Percentiles rank a stretch among this genome's conserved stretches.
Conservation (phyloP, 768 basidiomycete genomes). For the Termitomyces heimii region DNA sequence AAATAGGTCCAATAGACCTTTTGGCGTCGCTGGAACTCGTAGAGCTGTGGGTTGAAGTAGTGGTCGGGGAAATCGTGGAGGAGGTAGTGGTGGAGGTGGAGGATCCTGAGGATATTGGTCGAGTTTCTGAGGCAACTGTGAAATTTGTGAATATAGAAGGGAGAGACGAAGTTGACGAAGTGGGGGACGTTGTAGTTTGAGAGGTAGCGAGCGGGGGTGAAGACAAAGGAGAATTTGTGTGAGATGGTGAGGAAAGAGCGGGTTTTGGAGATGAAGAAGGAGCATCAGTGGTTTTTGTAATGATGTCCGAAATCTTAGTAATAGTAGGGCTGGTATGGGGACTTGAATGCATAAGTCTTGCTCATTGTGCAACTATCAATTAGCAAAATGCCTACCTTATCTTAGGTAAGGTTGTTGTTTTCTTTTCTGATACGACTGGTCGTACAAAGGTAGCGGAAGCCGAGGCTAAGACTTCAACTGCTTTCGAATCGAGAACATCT, state of each 20-base stretch:
- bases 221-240: neutral
- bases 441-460: too few species aligned
- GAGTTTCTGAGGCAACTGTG: neutral
- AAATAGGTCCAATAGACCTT: neutral
- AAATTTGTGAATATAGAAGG: neutral
- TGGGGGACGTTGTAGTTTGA: neutral
- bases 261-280: neutral
- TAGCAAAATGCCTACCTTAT: too few species aligned
- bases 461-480: neutral
- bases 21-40: neutral
- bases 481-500: neutral
- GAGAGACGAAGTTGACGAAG: neutral
- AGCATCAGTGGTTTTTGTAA: neutral
- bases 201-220: neutral
- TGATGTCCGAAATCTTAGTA: neutral
- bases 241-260: neutral
- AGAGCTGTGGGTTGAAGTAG: neutral
- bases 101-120: neutral
- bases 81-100: neutral
- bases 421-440: too few species aligned
- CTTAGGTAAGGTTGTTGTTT: too few species aligned
- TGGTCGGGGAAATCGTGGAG: neutral
- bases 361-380: neutral
- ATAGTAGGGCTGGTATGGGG: neutral
- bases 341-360: neutral